Evolutionary conservation across 176 grass and related monocot species (phyloP).

Genomic region (Oryza longistaminata): DNA sequence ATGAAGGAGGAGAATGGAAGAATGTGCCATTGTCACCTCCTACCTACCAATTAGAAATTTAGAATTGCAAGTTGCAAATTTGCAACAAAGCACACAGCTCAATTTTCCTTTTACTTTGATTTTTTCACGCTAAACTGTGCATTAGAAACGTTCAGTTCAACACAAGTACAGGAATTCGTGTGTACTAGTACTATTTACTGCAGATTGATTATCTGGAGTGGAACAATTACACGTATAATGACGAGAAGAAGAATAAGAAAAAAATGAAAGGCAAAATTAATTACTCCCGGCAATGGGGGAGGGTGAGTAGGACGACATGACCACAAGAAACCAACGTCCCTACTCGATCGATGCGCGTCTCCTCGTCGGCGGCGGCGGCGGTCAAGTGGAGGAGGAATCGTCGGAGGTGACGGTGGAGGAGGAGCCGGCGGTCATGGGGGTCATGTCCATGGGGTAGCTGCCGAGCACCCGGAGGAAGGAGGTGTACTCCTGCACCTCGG

Average conservation of each 20-base stretch:
- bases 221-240: conserved; percentile 40
- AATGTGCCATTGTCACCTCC: not conserved
- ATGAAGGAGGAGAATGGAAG: too few relatives aligned
- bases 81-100: not conserved
- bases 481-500: conserved; percentile 91
- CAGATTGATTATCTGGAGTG: conserved; percentile 11
- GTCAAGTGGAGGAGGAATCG: conserved; percentile 13
- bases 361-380: too few relatives aligned
- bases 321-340: conserved; percentile 18
- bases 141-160: not conserved
- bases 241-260: not conserved
- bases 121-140: not conserved
- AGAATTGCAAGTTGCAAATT: not conserved
- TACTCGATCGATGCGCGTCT: conserved; percentile 22
- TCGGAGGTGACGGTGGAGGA: conserved; percentile 45
- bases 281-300: conserved; percentile 27
- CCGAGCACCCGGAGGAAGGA: conserved; percentile 85
- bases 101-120: not conserved
- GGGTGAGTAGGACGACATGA: conserved; percentile 41
- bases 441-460: conserved; percentile 98
- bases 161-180: not conserved
- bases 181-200: conserved; percentile 33
- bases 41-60: conserved; percentile 4
- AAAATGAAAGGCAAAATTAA: conserved; percentile 31
- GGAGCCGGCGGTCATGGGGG: conserved; percentile 63